phyloP scores from a whole-genome alignment of 345 rosid genomes.

The Pseudoturritis turrita region DNA sequence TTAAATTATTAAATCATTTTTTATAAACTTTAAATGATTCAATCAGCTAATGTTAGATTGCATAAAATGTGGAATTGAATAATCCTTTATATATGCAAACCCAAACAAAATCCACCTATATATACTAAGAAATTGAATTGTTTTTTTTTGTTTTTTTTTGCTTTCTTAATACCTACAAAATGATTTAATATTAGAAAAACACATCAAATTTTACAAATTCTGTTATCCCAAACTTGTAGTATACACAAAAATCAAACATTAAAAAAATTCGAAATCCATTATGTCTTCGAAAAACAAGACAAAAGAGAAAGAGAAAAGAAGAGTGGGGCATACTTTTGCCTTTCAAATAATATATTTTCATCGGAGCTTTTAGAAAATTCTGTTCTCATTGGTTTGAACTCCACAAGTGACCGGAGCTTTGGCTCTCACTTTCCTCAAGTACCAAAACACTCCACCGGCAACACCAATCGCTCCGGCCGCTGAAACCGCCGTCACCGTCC shows the following conservation, averaged over 20 bases:
- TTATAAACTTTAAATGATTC: no score
- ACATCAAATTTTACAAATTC: background rate
- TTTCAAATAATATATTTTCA: background rate
- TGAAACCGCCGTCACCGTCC: constrained; percentile 67
- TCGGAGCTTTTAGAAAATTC: constrained; percentile 49
- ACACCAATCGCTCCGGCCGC: constrained; percentile 71
- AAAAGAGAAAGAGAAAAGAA: background rate
- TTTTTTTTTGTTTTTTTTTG: no score
- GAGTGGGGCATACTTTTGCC: constrained; percentile 1
- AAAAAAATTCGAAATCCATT: background rate
- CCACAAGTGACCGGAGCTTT: constrained; percentile 84
- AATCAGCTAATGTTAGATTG: no score
- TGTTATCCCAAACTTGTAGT: constrained; percentile 19
- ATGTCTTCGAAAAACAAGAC: background rate
- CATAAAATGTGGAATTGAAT: no score
- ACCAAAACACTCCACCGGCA: constrained; percentile 71
- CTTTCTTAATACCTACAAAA: no score
- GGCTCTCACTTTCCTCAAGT: constrained; percentile 68
- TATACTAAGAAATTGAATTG: no score
- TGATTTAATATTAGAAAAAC: background rate
- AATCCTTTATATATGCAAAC: no score
- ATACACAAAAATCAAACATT: constrained; percentile 17
- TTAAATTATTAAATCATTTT: no score
- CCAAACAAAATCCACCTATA: no score
- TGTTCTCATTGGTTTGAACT: constrained; percentile 83